Base-by-base conservation (phyloP, 805 yeast genomes). In the Cyberlindnera maclurae region DNA sequence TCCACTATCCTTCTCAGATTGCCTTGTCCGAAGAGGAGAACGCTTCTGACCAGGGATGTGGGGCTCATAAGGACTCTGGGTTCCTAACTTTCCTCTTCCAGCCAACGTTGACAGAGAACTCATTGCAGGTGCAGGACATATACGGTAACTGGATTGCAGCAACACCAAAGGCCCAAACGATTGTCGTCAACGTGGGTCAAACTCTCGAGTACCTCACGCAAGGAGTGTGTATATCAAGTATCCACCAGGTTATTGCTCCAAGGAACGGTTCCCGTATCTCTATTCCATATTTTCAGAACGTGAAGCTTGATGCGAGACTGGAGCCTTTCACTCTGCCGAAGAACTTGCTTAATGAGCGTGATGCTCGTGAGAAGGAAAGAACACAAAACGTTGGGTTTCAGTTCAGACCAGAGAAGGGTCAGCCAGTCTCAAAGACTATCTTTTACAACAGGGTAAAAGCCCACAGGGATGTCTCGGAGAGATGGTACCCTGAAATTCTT, bases 11-110 rank as follows among this genome's bases (percentile, higher is more conserved):
- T 15, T 28, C 45, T 29, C 33, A 28, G 18, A 11, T 27, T 4
- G 70, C 70, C 3, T 70, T 65, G 44, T 49, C 65, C 24, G 66
- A 62, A 36, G 61, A 68, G 0, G 68, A 61, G 39, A 53, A 66
- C 26, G 39, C 64, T 5, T 65, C 71, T 0, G 60, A 52, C 44
- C 73, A 68, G 47, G 48, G 47, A n/a, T 54, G 48, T 26, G 46
- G 48, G 11, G 52, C 82, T 2, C 86, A 80, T 49, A 67, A 81
- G 39, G 87, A 81, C 49, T 20, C 24, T 5, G 24, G 24, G 24
- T 20, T 29, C 31, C 15, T 29, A 2, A 15, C 15, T 15, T 4
- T 29, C 31, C 12, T 29, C 31, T 29, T 10, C 16, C 29, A n/a
- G n/a, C 15, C n/a, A 6, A 27, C 15, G 11, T 27, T 27, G 29